phyloP scores from a whole-genome alignment of 306 rosid genomes.

The Quercus alba region DNA sequence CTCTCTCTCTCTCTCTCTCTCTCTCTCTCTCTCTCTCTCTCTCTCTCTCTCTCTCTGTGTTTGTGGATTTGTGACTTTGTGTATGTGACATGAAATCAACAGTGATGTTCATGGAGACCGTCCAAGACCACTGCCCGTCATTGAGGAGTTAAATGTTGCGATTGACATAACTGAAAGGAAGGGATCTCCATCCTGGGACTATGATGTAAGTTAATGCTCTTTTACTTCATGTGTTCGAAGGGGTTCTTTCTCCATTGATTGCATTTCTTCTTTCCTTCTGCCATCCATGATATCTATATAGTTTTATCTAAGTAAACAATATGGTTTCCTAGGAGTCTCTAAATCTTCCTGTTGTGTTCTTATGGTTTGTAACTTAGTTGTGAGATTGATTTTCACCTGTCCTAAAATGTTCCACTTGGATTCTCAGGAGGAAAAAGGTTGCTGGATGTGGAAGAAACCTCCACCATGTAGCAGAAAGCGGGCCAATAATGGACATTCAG shows the following conservation, averaged over 20 bases:
- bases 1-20: not conserved
- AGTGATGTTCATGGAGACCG: constrained; percentile 70
- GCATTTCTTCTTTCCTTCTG: not conserved
- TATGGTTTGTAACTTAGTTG: not conserved
- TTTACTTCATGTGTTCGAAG: not conserved
- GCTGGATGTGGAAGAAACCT: constrained; percentile 67
- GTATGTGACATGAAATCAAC: constrained; percentile 3
- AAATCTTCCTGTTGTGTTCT: not conserved
- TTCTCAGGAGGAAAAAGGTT: constrained; percentile 42
- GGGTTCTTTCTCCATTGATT: not conserved
- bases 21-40: not conserved
- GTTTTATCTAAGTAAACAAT: not conserved
- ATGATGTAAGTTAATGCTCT: constrained; percentile 45
- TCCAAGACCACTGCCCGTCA: constrained; percentile 48
- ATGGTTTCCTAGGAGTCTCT: not conserved
- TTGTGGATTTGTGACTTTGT: not conserved
- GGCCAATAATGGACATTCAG: constrained; percentile 14
- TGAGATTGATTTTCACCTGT: not conserved
- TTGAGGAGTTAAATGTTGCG: constrained; percentile 50
- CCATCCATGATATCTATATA: not conserved
- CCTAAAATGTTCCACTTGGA: not conserved
- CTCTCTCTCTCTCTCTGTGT: not conserved
- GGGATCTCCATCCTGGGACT: constrained; percentile 64
- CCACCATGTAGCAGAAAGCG: constrained; percentile 47
- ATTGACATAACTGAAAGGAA: constrained; percentile 49